These are phyloP conservation scores for Ophiobolus disseminans DNA, from an alignment of 2,329 filamentous ascomycete genomes.

Conservation along the genomic window DNA sequence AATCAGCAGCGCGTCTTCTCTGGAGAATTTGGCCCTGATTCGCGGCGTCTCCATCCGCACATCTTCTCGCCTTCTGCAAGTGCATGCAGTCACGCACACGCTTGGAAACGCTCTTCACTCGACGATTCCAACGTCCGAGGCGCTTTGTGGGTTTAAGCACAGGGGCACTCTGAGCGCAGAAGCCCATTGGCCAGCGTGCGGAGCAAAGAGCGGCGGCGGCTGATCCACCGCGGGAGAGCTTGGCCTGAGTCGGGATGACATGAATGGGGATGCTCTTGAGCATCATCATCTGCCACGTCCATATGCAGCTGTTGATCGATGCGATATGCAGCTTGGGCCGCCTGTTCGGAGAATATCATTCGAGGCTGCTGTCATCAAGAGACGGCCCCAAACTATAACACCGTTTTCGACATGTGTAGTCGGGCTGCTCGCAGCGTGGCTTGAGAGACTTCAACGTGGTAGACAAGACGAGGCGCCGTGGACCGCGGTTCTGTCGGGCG, in stretches of 20 bases:
- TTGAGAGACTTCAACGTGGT: conserved; percentile 12
- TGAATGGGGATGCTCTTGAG: conserved; percentile 13
- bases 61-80: conserved; percentile 19
- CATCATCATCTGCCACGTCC: conserved; percentile 20
- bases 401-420: background rate
- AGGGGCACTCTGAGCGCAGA: conserved; percentile 15
- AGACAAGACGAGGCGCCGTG: conserved; percentile 18
- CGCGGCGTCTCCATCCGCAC: conserved; percentile 3
- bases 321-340: conserved; percentile 20
- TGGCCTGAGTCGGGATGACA: conserved; percentile 18
- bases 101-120: conserved; percentile 9
- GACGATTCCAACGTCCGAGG: conserved; percentile 15
- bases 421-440: conserved; percentile 5
- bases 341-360: conserved; percentile 22
- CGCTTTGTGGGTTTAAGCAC: conserved; percentile 15
- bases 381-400: background rate
- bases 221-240: conserved; percentile 35
- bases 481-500: conserved; percentile 25
- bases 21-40: conserved; percentile 11
- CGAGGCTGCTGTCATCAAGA: conserved; percentile 3
- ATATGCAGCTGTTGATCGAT: too few relatives aligned
- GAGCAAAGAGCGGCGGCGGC: conserved; percentile 27
- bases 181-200: conserved; percentile 21
- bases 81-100: conserved; percentile 14
- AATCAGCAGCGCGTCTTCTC: conserved; percentile 14